Evolutionary conservation across 352 stramenopile species (phyloP).

Genomic region (Phytophthora pistaciae): DNA sequence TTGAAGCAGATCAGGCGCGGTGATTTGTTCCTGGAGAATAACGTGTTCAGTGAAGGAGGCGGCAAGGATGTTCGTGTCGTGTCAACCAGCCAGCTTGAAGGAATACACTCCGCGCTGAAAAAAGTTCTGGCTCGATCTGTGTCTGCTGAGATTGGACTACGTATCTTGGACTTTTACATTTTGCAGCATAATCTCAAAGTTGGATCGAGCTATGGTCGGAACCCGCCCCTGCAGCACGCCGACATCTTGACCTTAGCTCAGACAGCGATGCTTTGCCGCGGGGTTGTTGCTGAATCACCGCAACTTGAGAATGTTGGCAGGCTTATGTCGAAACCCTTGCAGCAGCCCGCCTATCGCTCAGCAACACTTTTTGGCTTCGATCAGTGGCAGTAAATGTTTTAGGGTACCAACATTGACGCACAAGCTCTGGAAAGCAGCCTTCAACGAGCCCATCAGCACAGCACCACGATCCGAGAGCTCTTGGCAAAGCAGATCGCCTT

Average conservation of each 20-base stretch:
- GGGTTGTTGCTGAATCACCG: background rate
- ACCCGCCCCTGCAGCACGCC: background rate
- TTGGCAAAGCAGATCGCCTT: background rate
- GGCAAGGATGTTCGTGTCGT: background rate
- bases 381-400: background rate
- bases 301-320: constrained; percentile 1
- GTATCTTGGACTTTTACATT: constrained; percentile 8
- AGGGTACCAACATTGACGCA: background rate
- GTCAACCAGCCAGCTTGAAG: constrained; percentile 1
- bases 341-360: background rate
- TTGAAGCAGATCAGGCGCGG: constrained; percentile 2
- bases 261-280: background rate
- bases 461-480: background rate
- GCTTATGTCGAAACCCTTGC: background rate
- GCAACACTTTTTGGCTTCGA: constrained; percentile 4
- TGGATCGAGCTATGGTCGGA: constrained; percentile 1
- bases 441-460: background rate
- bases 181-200: constrained; percentile 6
- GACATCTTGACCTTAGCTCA: background rate
- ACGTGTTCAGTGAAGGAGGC: background rate
- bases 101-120: background rate
- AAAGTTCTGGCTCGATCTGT: background rate
- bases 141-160: background rate
- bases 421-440: background rate
- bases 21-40: constrained; percentile 4